These are phyloP conservation scores for Scheffersomyces illinoinensis DNA, from an alignment of 1,139 yeast genomes.

Conservation along the genomic window DNA sequence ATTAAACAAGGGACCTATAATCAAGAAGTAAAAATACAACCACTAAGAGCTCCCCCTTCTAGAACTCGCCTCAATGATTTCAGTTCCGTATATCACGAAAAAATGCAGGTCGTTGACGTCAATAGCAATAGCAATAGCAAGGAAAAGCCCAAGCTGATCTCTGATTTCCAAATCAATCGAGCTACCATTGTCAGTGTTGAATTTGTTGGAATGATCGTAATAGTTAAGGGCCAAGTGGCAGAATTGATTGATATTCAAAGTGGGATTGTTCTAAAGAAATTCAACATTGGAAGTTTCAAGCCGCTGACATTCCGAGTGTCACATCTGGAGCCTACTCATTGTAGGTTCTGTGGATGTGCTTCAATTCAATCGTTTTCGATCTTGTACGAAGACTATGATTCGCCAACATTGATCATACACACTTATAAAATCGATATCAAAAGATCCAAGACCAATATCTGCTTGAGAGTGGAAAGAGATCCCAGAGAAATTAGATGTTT, in stretches of 20 bases:
- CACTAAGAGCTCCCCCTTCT: conserved; percentile 29
- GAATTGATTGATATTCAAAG: conserved; percentile 77
- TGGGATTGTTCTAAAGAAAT: conserved; percentile 59
- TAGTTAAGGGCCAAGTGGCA: conserved; percentile 55
- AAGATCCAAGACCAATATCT: conserved; percentile 75
- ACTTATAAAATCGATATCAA: conserved; percentile 67
- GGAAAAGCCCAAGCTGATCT: not conserved
- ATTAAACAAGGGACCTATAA: conserved; percentile 52
- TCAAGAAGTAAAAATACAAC: conserved; percentile 31
- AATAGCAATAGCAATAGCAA: conserved; percentile 1
- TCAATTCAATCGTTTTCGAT: conserved; percentile 72
- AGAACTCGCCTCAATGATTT: conserved; percentile 17
- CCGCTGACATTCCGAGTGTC: conserved; percentile 63
- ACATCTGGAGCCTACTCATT: conserved; percentile 84
- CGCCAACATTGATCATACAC: conserved; percentile 64
- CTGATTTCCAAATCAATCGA: conserved; percentile 19
- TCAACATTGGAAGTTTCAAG: conserved; percentile 64
- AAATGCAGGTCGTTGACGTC: conserved; percentile 1
- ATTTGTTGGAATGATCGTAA: conserved; percentile 69
- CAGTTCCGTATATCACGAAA: conserved; percentile 10
- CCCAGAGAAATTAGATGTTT: conserved; percentile 87
- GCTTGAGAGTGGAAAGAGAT: conserved; percentile 88
- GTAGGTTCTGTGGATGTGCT: conserved; percentile 89
- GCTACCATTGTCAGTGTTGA: conserved; percentile 49
- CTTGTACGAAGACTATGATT: conserved; percentile 64